Evolutionary conservation across 768 basidiomycete genomes (phyloP).

Genomic region (Zangia roseola): DNA sequence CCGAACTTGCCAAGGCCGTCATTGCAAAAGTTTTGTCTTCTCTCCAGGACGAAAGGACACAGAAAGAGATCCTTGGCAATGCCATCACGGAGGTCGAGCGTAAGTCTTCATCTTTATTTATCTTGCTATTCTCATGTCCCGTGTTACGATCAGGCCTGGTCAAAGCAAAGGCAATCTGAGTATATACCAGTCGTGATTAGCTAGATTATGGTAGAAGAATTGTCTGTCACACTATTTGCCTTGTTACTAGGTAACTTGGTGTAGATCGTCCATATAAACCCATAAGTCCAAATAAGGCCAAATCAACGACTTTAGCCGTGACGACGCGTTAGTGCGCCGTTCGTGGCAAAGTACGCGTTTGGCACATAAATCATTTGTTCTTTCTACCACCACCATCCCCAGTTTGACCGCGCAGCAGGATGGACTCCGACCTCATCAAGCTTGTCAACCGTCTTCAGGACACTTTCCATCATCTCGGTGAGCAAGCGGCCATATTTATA

Average conservation of each 20-base stretch:
- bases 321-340: constrained; percentile 29
- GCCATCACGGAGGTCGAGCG: constrained; percentile 92
- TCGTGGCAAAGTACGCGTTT: constrained; percentile 17
- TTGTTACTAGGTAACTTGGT: too few relatives aligned
- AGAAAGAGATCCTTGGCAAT: constrained; percentile 74
- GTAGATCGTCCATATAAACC: not conserved
- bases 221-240: constrained; percentile 1
- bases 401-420: constrained; percentile 33
- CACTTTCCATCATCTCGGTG: constrained; percentile 85
- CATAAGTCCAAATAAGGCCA: constrained; percentile 24
- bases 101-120: constrained; percentile 44
- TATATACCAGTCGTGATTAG: constrained; percentile 13
- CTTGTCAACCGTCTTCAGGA: constrained; percentile 96
- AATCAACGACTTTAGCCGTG: constrained; percentile 27
- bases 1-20: constrained; percentile 83
- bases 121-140: not conserved
- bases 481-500: constrained; percentile 27
- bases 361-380: constrained; percentile 1
- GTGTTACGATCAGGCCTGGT: constrained; percentile 64
- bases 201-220: constrained; percentile 29
- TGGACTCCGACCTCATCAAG: constrained; percentile 94
- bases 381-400: constrained; percentile 6
- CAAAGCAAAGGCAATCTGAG: constrained; percentile 87
- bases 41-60: constrained; percentile 85
- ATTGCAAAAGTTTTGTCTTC: constrained; percentile 84